phyloP scores from a whole-genome alignment of 371 early-diverging fungal genomes.

The Zychaea mexicana region DNA sequence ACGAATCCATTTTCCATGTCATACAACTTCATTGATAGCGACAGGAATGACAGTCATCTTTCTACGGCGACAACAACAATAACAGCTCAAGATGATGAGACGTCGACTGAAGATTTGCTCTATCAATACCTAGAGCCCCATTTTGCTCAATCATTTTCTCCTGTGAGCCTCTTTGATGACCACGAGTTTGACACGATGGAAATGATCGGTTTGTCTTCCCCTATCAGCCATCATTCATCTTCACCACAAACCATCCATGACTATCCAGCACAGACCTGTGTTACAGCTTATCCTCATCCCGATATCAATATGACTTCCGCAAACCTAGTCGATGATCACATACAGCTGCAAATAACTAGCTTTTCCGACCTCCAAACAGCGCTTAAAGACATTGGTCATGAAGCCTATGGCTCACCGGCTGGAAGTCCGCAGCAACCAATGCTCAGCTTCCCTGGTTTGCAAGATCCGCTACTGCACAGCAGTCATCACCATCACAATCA shows the following conservation, averaged over 20 bases:
- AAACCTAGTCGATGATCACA: not conserved
- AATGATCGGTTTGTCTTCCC: not conserved
- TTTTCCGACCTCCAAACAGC: slow-evolving; percentile 16
- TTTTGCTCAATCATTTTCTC: not conserved
- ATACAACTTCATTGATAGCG: too few species aligned
- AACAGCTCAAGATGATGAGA: not conserved
- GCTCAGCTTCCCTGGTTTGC: too few species aligned
- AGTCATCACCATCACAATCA: not conserved
- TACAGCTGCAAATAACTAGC: slow-evolving; percentile 7
- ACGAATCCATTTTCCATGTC: too few species aligned
- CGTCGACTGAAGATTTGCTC: slow-evolving; percentile 7
- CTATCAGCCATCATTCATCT: not conserved
- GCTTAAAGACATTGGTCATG: not conserved
- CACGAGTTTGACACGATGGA: not conserved
- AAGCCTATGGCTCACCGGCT: not conserved
- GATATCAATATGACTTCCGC: not conserved
- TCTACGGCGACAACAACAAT: not conserved
- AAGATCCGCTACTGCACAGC: not conserved
- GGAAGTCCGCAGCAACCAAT: too few species aligned
- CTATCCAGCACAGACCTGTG: too few species aligned
- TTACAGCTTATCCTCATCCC: not conserved
- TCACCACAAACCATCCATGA: not conserved
- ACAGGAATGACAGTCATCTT: too few species aligned
- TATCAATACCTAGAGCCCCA: slow-evolving; percentile 2
- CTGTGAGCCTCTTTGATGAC: not conserved